phyloP scores from a whole-genome alignment of 179 eudicot genomes.

The Gypsophila paniculata region DNA sequence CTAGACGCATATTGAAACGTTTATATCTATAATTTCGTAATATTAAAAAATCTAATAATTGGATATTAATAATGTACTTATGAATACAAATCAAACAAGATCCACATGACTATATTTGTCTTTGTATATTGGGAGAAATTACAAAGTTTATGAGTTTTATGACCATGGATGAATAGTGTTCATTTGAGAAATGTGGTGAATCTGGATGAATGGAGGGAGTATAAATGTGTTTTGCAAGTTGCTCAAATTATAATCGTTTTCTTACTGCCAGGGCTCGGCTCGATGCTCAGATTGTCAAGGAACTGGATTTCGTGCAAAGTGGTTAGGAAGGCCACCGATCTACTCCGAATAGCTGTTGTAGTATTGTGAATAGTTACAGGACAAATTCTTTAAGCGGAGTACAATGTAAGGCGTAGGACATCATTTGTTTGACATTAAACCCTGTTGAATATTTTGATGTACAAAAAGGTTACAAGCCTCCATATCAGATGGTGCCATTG shows the following conservation, averaged over 20 bases:
- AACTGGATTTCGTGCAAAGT: constrained; percentile 80
- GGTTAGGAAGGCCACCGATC: constrained; percentile 60
- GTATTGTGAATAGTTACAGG: constrained; percentile 1
- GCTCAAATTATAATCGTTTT: background rate
- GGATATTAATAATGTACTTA: too few species aligned
- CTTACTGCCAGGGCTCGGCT: constrained; percentile 49
- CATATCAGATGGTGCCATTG: background rate
- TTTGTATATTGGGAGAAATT: too few species aligned
- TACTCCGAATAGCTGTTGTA: constrained; percentile 31
- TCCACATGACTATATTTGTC: too few species aligned
- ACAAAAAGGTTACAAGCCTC: background rate
- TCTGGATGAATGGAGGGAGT: too few species aligned
- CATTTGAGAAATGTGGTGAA: too few species aligned
- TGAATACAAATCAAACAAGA: too few species aligned
- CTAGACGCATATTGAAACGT: too few species aligned
- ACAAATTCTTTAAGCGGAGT: background rate
- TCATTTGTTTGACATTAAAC: constrained; percentile 4
- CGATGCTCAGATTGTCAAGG: constrained; percentile 69
- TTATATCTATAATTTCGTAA: too few species aligned
- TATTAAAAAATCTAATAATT: too few species aligned
- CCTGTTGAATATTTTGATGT: background rate
- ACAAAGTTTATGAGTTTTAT: too few species aligned
- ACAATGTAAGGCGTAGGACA: constrained; percentile 4
- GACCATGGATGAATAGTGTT: too few species aligned
- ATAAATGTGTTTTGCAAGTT: too few species aligned